Percentiles rank a stretch among this genome's conserved stretches.
Conservation (phyloP, 2,329 filamentous ascomycete species). For the Alternaria brassicicola region DNA sequence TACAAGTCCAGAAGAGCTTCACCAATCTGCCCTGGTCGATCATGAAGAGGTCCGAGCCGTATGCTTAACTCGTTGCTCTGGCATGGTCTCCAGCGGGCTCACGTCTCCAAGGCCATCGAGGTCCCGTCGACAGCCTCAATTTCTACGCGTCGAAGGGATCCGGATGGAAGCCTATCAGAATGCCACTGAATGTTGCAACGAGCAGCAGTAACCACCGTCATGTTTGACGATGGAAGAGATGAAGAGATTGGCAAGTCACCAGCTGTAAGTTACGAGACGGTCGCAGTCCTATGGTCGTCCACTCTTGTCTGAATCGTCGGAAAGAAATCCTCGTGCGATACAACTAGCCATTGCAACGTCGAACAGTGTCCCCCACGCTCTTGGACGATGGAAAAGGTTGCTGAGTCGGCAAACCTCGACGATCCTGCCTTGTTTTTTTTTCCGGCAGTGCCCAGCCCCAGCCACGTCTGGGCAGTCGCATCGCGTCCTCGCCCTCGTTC, state of each 20-base stretch:
- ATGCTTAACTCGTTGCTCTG: no score
- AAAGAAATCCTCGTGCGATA: not conserved
- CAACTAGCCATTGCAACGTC: not conserved
- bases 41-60: no score
- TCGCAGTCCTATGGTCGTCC: no score
- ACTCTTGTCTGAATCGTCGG: not conserved
- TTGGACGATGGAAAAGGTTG: not conserved
- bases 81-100: no score
- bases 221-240: not conserved
- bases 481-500: conserved; percentile 5
- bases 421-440: conserved; percentile 6
- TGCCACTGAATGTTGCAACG: not conserved
- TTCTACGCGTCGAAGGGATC: not conserved
- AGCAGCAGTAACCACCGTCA: not conserved
- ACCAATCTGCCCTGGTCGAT: no score
- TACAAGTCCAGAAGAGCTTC: no score
- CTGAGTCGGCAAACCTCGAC: not conserved
- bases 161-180: not conserved
- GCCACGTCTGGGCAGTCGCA: conserved; percentile 8
- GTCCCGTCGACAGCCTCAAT: not conserved
- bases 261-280: no score
- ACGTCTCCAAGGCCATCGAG: not conserved
- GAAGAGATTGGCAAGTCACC: no score
- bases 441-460: conserved; percentile 5
- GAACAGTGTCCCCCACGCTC: no score